Base-by-base conservation (phyloP, 2,329 filamentous ascomycete genomes). In the Penicillium verrucosum region DNA sequence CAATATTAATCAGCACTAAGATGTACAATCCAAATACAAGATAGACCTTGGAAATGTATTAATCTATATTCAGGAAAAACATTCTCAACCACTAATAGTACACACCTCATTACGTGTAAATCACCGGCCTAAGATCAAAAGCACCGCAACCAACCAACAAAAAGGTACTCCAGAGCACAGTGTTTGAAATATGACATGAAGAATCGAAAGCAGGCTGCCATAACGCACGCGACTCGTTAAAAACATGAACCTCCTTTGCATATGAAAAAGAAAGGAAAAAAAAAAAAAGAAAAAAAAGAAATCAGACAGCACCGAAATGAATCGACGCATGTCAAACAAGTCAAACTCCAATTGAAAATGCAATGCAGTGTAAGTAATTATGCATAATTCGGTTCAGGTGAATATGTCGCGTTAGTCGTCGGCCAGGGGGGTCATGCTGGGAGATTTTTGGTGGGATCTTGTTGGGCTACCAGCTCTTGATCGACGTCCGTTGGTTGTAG, bases 381-480 rank as follows among this genome's bases (percentile, higher is more conserved):
- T 60, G 54, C 58, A 57, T 61, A 58, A 61, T 56, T 60, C 54
- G 29, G 51, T 30, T 57, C 50, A 57, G 56, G 45, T 21, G 4
- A 3, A 21, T 45, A 47, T 34, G 23, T 45, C 18, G 55, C 63
- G 63, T 69, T 67, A 71, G 46, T 75, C 71, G 50, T 74, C 68
- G 52, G 66, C 62, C 30, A 73, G 62, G 4, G 72, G 71, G 21
- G 70, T 70, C 66, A 73, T 68, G 56, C 61, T 66, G 5, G 73
- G 73, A 18, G 73, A 75, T 56, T 69, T 73, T 48, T 68, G 68
- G 41, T 70, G 68, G 21, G 72, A 68, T 58, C 73, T 60, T 10
- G 84, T 85, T 9, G 79, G 79, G 71, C 77, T 80, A 43, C 75
- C 75, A 10, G 76, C 66, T 59, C 79, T 71, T 18, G 75, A 77